A percentile compares a stretch with the other conserved stretches of the same genome.
Evolutionary conservation across 495 filamentous ascomycete species (phyloP).

Genomic region (Neurospora sp.): DNA sequence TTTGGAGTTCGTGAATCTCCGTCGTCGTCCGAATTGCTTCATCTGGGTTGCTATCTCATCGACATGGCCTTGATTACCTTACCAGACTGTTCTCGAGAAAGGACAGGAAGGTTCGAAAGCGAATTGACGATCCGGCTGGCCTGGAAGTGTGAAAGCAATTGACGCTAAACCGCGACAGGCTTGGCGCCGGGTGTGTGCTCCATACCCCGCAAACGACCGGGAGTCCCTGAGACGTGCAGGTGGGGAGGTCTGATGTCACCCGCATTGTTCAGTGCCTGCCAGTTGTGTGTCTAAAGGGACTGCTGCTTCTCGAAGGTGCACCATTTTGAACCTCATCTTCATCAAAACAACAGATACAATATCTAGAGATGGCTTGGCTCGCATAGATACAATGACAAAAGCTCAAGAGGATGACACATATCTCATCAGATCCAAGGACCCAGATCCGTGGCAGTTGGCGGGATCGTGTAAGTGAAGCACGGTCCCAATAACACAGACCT

Average conservation of each 20-base stretch:
- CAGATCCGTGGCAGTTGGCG: background rate
- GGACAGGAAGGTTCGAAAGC: background rate
- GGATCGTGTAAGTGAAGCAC: background rate
- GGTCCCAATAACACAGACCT: background rate
- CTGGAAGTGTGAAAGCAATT: background rate
- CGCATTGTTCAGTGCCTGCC: background rate
- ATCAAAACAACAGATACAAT: background rate
- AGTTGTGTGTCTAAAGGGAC: background rate
- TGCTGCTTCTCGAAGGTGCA: background rate
- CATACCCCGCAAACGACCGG: constrained; percentile 21
- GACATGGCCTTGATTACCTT: background rate
- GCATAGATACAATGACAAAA: background rate
- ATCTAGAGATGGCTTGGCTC: background rate
- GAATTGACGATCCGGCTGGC: background rate
- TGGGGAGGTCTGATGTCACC: constrained; percentile 21
- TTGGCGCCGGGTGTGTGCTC: constrained; percentile 11
- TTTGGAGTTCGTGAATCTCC: background rate
- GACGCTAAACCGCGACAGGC: constrained; percentile 12
- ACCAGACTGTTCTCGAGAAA: background rate
- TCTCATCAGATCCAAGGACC: background rate
- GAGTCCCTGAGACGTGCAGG: constrained; percentile 14
- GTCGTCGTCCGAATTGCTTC: background rate
- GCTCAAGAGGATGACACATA: background rate
- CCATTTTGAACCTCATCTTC: background rate
- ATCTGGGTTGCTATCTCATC: background rate